phyloP scores from a whole-genome alignment of 306 rosid genomes.

The Oxytropis ochrocephala region DNA sequence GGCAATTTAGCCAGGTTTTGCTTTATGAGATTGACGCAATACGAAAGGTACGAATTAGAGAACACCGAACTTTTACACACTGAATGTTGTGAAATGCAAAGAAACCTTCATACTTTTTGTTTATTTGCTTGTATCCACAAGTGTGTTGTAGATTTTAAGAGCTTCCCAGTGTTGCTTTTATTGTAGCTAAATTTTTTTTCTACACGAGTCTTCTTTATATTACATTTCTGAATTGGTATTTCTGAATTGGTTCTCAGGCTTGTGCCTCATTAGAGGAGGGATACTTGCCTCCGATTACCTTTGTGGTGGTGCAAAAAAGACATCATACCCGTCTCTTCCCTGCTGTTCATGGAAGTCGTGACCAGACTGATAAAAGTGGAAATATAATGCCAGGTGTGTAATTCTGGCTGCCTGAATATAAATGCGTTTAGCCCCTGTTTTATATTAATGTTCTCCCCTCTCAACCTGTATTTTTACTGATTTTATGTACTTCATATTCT shows the following conservation, averaged over 20 bases:
- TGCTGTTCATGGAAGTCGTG: background rate
- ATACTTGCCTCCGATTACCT: conserved; percentile 53
- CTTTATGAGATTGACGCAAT: conserved; percentile 80
- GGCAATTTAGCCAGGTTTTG: conserved; percentile 71
- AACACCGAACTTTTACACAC: background rate
- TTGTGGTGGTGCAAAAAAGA: conserved; percentile 72
- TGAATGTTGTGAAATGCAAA: background rate
- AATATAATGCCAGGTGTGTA: conserved; percentile 69
- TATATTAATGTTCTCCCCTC: background rate
- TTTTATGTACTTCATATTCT: background rate
- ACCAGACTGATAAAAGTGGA: conserved; percentile 47
- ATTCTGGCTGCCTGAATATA: background rate
- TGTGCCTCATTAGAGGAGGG: conserved; percentile 41
- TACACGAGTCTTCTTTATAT: background rate
- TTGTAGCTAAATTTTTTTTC: no score
- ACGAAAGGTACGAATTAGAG: conserved; percentile 41
- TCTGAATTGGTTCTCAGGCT: conserved; percentile 38
- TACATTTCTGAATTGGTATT: background rate
- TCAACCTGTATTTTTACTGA: background rate
- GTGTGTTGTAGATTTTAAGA: background rate
- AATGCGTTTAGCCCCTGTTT: background rate
- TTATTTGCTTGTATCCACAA: background rate
- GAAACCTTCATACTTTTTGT: background rate
- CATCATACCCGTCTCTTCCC: conserved; percentile 77
- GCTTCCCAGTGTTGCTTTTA: background rate